Evolutionary conservation across 768 basidiomycete genomes (phyloP).

Genomic region (Tylopilus intermedius): DNA sequence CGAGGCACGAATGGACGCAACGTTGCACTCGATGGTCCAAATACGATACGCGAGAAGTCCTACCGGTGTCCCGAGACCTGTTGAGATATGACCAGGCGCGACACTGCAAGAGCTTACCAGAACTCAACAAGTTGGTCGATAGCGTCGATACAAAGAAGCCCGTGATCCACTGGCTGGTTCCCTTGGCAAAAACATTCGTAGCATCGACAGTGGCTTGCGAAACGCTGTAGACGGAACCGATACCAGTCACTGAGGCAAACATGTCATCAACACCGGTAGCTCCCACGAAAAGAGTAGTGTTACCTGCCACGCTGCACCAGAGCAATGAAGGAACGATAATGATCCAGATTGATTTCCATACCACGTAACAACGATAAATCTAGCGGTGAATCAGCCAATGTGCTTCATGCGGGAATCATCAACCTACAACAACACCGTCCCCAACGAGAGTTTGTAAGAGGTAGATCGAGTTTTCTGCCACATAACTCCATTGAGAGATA

Average conservation of each 20-base stretch:
- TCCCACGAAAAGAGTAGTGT: not conserved
- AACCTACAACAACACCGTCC: not conserved
- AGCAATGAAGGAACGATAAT: not conserved
- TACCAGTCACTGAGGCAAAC: not conserved
- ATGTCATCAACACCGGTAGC: not conserved
- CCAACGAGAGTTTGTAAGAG: not conserved
- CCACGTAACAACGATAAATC: not conserved
- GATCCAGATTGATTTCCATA: not conserved
- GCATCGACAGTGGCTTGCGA: not conserved
- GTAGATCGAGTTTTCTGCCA: not conserved
- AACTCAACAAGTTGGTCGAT: not conserved
- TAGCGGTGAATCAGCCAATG: not conserved
- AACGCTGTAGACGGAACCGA: not conserved
- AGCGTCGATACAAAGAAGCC: not conserved
- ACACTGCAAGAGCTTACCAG: not conserved
- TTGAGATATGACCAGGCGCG: not conserved
- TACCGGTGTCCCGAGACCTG: not conserved
- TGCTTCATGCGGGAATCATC: not conserved
- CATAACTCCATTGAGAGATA: not conserved
- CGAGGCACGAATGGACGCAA: not conserved
- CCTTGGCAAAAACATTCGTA: not conserved
- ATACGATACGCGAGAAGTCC: constrained; percentile 1
- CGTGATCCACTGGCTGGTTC: not conserved
- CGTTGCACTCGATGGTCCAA: not conserved
- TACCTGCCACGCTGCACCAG: not conserved